Percentiles rank a stretch among this genome's conserved stretches.
phyloP scores from a whole-genome alignment of 2,329 filamentous ascomycete species.

The Pseudomassariella vexata region DNA sequence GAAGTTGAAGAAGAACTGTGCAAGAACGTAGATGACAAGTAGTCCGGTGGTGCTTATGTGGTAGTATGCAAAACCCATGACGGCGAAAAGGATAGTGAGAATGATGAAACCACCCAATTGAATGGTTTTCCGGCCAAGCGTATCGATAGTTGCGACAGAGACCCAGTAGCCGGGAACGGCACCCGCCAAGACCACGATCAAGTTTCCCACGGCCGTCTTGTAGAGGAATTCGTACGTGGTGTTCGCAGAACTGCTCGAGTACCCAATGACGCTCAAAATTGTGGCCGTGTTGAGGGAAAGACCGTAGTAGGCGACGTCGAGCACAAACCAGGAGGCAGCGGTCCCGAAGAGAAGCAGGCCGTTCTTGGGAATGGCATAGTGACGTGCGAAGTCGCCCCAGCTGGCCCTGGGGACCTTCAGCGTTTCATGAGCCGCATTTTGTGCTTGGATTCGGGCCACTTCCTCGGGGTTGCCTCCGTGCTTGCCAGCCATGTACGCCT shows the following conservation, averaged over 20 bases:
- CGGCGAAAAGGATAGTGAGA: conserved; percentile 49
- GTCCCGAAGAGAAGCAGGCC: conserved; percentile 70
- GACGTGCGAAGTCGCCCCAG: conserved; percentile 63
- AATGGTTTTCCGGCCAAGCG: conserved; percentile 70
- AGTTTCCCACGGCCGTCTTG: conserved; percentile 72
- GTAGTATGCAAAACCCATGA: conserved; percentile 59
- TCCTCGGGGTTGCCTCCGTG: conserved; percentile 60
- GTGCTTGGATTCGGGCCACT: conserved; percentile 53
- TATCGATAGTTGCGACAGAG: conserved; percentile 69
- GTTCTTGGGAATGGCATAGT: conserved; percentile 69
- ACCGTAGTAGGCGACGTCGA: conserved; percentile 50
- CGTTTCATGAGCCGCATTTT: conserved; percentile 44
- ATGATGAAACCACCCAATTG: conserved; percentile 60
- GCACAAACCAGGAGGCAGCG: conserved; percentile 75
- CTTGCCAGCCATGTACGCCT: conserved; percentile 67
- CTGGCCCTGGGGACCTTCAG: conserved; percentile 65
- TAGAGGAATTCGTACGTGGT: conserved; percentile 65
- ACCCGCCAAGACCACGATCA: conserved; percentile 73
- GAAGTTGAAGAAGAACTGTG: conserved; percentile 57
- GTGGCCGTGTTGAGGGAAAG: conserved; percentile 71
- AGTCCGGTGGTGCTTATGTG: conserved; percentile 45
- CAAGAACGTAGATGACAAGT: conserved; percentile 48
- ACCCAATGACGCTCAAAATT: conserved; percentile 68
- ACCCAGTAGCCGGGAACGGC: conserved; percentile 81
- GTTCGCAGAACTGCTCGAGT: conserved; percentile 43